phyloP scores from a whole-genome alignment of 2,329 filamentous ascomycete species.

The Harringtonia aguacate region DNA sequence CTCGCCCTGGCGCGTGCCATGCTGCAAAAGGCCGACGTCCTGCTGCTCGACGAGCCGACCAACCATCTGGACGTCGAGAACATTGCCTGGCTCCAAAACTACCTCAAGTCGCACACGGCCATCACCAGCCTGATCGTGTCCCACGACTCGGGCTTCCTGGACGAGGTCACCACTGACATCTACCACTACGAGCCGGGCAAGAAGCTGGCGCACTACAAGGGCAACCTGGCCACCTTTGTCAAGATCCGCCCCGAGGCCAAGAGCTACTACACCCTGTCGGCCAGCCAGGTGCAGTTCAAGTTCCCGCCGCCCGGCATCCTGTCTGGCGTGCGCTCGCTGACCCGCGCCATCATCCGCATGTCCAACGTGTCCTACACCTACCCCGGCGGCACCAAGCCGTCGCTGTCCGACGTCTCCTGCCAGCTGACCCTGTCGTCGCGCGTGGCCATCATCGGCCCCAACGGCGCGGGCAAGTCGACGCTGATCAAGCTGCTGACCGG shows the following conservation, averaged over 20 bases:
- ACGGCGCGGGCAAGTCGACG: slow-evolving; percentile 96
- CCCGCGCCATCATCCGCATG: slow-evolving; percentile 92
- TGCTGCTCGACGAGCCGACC: slow-evolving; percentile 95
- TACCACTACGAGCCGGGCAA: slow-evolving; percentile 96
- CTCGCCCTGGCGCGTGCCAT: slow-evolving; percentile 90
- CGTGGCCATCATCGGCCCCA: slow-evolving; percentile 92
- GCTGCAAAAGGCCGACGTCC: slow-evolving; percentile 92
- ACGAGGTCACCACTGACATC: slow-evolving; percentile 96
- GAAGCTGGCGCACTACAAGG: slow-evolving; percentile 81
- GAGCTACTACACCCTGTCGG: slow-evolving; percentile 94
- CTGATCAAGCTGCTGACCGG: slow-evolving; percentile 96
- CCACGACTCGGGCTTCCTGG: slow-evolving; percentile 95
- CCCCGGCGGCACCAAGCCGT: slow-evolving; percentile 78
- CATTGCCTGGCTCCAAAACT: slow-evolving; percentile 90
- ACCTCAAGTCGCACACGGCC: slow-evolving; percentile 89
- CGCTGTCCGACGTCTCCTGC: slow-evolving; percentile 78
- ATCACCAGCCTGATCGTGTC: slow-evolving; percentile 97
- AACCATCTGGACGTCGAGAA: slow-evolving; percentile 97
- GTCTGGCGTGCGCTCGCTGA: slow-evolving; percentile 89
- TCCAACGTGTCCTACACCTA: slow-evolving; percentile 86
- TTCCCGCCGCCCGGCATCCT: slow-evolving; percentile 94
- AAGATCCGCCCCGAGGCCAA: slow-evolving; percentile 85
- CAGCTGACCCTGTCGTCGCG: slow-evolving; percentile 81
- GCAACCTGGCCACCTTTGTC: slow-evolving; percentile 77
- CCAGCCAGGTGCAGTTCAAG: slow-evolving; percentile 86